These are phyloP conservation scores for Chaetomium tenue DNA, from an alignment of 495 filamentous ascomycete species.

Conservation along the genomic window DNA sequence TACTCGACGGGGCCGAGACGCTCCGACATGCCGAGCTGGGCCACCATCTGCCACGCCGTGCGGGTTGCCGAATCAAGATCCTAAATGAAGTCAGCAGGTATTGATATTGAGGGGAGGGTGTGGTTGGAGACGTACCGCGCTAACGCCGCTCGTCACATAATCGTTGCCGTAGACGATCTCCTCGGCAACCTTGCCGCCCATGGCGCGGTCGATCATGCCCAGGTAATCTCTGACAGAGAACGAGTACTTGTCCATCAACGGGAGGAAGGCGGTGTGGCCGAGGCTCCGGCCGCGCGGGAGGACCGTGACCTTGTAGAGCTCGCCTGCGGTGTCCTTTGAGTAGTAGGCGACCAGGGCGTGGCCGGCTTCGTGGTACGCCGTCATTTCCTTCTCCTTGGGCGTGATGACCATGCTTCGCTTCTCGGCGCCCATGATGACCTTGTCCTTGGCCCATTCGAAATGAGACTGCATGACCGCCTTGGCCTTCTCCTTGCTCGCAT, in stretches of 20 bases:
- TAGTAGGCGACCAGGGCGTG: slow-evolving; percentile 88
- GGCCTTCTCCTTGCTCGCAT: slow-evolving; percentile 77
- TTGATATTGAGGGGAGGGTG: slow-evolving; percentile 19
- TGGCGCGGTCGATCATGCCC: slow-evolving; percentile 72
- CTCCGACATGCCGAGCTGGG: slow-evolving; percentile 81
- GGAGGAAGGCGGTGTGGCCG: slow-evolving; percentile 79
- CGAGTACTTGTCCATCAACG: slow-evolving; percentile 87
- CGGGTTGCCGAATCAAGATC: slow-evolving; percentile 79
- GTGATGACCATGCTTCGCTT: slow-evolving; percentile 82
- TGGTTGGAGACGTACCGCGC: slow-evolving; percentile 68
- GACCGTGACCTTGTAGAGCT: slow-evolving; percentile 94
- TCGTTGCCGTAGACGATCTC: slow-evolving; percentile 87
- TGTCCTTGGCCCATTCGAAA: slow-evolving; percentile 97
- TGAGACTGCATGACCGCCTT: slow-evolving; percentile 70
- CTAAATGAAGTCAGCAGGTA: slow-evolving; percentile 43
- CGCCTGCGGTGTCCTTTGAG: slow-evolving; percentile 62
- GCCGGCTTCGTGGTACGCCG: slow-evolving; percentile 95
- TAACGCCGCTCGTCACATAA: slow-evolving; percentile 80
- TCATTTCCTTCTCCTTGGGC: slow-evolving; percentile 80
- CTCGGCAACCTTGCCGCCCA: slow-evolving; percentile 94
- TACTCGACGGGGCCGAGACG: slow-evolving; percentile 88
- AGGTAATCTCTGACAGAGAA: slow-evolving; percentile 69
- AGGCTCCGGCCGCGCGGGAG: slow-evolving; percentile 84
- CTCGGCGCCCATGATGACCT: slow-evolving; percentile 96
- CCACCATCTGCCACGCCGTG: slow-evolving; percentile 81